phyloP scores from a whole-genome alignment of 371 early-diverging fungal species.

The Saksenaea oblongispora region DNA sequence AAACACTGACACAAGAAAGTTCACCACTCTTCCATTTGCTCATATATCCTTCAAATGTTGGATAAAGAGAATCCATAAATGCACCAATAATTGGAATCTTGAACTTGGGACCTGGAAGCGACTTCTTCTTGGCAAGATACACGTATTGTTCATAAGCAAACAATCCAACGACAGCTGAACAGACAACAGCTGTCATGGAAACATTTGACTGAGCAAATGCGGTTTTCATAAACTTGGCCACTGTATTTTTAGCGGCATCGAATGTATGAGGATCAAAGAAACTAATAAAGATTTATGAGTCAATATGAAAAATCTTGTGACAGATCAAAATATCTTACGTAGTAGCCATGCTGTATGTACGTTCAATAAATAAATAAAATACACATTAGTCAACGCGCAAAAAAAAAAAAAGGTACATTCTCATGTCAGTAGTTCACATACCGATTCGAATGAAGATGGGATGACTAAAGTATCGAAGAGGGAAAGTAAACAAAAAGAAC shows the following conservation, averaged over 20 bases:
- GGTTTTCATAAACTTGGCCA: conserved; percentile 12
- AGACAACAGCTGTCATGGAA: conserved; percentile 43
- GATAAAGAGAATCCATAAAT: conserved; percentile 55
- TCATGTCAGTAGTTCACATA: neutral
- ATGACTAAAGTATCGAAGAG: neutral
- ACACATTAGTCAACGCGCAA: neutral
- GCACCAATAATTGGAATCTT: conserved; percentile 57
- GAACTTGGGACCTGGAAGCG: conserved; percentile 49
- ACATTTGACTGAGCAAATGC: conserved; percentile 20
- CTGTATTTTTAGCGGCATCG: conserved; percentile 44
- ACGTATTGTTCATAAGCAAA: conserved; percentile 55
- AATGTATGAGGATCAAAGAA: conserved; percentile 47
- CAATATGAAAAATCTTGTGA: conserved; percentile 25
- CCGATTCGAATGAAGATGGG: neutral
- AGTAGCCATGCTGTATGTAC: neutral
- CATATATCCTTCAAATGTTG: conserved; percentile 58
- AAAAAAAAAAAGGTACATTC: neutral
- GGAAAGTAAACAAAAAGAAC: neutral
- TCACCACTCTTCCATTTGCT: conserved; percentile 59
- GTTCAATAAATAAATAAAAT: no score
- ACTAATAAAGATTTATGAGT: conserved; percentile 31
- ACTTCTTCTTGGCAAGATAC: conserved; percentile 51
- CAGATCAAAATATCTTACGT: neutral
- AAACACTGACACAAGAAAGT: conserved; percentile 54
- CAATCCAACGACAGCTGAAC: conserved; percentile 46